Percentiles rank a stretch among this genome's conserved stretches.
These are phyloP conservation scores for Viscum album DNA, from an alignment of 177 flowering plant genomes.

Conservation along the genomic window DNA sequence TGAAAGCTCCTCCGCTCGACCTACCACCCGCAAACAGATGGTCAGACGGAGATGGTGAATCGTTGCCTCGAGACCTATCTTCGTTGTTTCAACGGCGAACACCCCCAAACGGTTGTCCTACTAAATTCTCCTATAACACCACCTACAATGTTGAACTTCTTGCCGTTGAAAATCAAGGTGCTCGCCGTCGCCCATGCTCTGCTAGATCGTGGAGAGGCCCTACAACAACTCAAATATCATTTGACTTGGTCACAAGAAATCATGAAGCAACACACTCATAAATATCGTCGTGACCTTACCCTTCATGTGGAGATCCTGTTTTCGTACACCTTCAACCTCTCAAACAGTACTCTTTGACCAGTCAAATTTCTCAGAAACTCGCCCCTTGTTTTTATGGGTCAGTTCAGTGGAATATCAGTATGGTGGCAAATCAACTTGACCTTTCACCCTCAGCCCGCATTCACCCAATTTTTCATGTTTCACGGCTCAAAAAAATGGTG, in stretches of 20 bases:
- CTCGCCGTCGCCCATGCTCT: too few relatives aligned
- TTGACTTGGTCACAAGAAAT: not conserved
- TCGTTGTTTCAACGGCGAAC: too few relatives aligned
- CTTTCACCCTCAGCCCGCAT: not conserved
- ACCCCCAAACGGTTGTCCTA: too few relatives aligned
- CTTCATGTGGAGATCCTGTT: not conserved
- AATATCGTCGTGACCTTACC: not conserved
- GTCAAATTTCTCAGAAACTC: not conserved
- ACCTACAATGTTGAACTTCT: not conserved
- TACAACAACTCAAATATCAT: too few relatives aligned
- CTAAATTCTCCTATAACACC: too few relatives aligned
- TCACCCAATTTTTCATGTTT: not conserved
- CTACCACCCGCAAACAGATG: too few relatives aligned
- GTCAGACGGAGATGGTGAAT: too few relatives aligned
- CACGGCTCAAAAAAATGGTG: too few relatives aligned
- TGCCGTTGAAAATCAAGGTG: too few relatives aligned
- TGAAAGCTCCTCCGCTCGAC: too few relatives aligned
- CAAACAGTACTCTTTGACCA: not conserved
- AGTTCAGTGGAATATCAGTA: not conserved
- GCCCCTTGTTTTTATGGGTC: not conserved
- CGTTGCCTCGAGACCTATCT: too few relatives aligned
- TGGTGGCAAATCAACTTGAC: not conserved
- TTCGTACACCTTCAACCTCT: not conserved
- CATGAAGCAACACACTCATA: not conserved
- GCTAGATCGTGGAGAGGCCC: too few relatives aligned